Evolutionary conservation across 345 rosid genomes (phyloP).

Genomic region (Raphanus raphanistrum): DNA sequence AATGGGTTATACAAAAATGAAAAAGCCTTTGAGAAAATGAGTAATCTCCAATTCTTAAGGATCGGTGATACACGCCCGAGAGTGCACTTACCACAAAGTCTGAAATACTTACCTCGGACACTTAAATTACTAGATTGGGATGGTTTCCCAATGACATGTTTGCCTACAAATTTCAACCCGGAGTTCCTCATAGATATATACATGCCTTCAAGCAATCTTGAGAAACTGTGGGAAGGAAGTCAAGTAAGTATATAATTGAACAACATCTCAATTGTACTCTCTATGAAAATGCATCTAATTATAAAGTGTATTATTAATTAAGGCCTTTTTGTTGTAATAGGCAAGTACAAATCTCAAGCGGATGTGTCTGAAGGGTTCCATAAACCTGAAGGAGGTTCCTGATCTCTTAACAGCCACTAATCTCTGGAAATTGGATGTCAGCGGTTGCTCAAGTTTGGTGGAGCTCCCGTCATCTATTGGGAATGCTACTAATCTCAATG

Average conservation of each 20-base stretch:
- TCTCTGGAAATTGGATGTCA: not conserved
- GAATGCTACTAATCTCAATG: not conserved
- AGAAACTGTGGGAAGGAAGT: not conserved
- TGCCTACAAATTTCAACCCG: constrained; percentile 13
- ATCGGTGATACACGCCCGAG: not conserved
- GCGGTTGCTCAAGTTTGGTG: constrained; percentile 11
- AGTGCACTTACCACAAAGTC: not conserved
- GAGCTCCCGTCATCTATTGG: not conserved
- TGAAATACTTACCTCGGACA: not conserved
- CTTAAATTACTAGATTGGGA: constrained; percentile 14
- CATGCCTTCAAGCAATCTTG: not conserved
- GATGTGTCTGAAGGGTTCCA: not conserved
- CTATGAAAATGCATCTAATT: not conserved
- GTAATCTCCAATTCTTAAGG: not conserved
- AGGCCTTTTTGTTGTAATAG: constrained; percentile 1
- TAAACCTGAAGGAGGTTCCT: constrained; percentile 15
- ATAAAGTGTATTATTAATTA: too few species aligned
- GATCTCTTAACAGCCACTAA: constrained; percentile 12
- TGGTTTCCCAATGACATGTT: constrained; percentile 8
- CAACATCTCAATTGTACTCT: not conserved
- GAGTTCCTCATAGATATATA: not conserved
- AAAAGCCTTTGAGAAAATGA: constrained; percentile 12
- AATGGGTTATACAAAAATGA: not conserved
- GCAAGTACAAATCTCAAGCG: constrained; percentile 11
- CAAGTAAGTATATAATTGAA: not conserved